Evolutionary conservation across 2,329 filamentous ascomycete genomes (phyloP).

Genomic region (Paraconiothyrium brasiliense): DNA sequence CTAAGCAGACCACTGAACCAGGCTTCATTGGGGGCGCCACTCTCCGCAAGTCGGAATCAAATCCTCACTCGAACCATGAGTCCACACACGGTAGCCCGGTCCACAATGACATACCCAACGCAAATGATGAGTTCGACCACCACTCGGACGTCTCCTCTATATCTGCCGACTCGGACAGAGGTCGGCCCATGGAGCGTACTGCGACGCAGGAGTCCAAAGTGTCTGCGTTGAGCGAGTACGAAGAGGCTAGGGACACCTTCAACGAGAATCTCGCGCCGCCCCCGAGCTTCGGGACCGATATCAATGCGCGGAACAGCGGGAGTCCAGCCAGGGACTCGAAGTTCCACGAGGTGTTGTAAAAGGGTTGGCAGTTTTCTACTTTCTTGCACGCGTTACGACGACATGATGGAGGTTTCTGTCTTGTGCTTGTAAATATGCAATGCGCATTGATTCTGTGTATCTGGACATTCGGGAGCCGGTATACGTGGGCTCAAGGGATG

Average conservation of each 20-base stretch:
- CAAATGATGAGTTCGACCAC: conserved; percentile 19
- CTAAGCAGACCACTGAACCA: conserved; percentile 43
- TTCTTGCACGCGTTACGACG: conserved; percentile 6
- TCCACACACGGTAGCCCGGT: conserved; percentile 19
- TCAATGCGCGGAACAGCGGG: conserved; percentile 31
- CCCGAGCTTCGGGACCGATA: conserved; percentile 48
- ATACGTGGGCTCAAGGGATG: conserved; percentile 16
- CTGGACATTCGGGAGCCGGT: conserved; percentile 14
- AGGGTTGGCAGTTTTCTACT: not conserved
- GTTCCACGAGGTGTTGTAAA: conserved; percentile 40
- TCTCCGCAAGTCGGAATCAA: conserved; percentile 33
- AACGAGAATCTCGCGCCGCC: conserved; percentile 57
- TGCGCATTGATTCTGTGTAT: not conserved
- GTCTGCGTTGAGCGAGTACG: conserved; percentile 53
- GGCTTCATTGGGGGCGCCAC: conserved; percentile 58
- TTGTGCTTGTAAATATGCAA: not conserved
- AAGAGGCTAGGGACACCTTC: conserved; percentile 62
- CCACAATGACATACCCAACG: conserved; percentile 18
- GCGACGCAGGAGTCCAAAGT: conserved; percentile 1
- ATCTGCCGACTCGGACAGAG: conserved; percentile 33
- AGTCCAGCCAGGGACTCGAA: conserved; percentile 45
- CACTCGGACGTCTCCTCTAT: conserved; percentile 50
- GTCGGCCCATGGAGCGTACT: conserved; percentile 23
- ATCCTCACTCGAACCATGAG: conserved; percentile 19
- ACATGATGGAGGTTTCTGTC: conserved; percentile 3